Percentiles rank a stretch among this genome's conserved stretches.
Evolutionary conservation across 2,329 filamentous ascomycete species (phyloP).

Genomic region (Simplicillium aogashimaense): DNA sequence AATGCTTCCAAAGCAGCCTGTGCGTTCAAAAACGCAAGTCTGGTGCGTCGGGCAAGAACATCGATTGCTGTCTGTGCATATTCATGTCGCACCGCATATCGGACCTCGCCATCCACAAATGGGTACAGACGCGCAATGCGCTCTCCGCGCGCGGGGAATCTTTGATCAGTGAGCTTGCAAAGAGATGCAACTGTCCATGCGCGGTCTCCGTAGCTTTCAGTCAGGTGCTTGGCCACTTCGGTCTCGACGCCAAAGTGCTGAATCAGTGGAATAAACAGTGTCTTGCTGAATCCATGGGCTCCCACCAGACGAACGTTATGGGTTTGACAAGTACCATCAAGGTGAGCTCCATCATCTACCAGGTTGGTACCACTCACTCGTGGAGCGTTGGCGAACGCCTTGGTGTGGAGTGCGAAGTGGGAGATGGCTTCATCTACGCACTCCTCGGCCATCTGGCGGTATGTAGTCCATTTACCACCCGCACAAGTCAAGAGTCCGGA

Average conservation of each 20-base stretch:
- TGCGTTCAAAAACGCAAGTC: constrained; percentile 83
- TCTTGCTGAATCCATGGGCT: constrained; percentile 78
- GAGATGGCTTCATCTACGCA: constrained; percentile 72
- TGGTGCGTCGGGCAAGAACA: constrained; percentile 73
- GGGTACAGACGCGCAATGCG: constrained; percentile 75
- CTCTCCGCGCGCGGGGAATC: constrained; percentile 75
- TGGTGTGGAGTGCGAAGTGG: constrained; percentile 53
- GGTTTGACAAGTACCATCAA: constrained; percentile 65
- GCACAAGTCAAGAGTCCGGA: constrained; percentile 78
- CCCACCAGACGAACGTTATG: constrained; percentile 74
- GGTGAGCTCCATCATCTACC: constrained; percentile 58
- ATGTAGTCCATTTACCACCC: constrained; percentile 88
- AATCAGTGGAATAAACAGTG: constrained; percentile 89
- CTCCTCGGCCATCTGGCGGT: constrained; percentile 87
- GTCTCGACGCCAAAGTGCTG: constrained; percentile 90
- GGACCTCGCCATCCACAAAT: constrained; percentile 84
- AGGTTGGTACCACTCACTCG: constrained; percentile 60
- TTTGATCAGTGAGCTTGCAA: constrained; percentile 63
- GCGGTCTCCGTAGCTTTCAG: constrained; percentile 80
- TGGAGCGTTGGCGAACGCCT: constrained; percentile 47
- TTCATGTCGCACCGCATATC: constrained; percentile 80
- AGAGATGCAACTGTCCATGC: constrained; percentile 84
- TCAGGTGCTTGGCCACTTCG: constrained; percentile 82
- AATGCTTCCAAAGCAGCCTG: constrained; percentile 82
- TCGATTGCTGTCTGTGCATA: constrained; percentile 88